Percentiles rank a stretch among this genome's conserved stretches.
phyloP scores from a whole-genome alignment of 257 asterid genomes.

The Coffea canephora region DNA sequence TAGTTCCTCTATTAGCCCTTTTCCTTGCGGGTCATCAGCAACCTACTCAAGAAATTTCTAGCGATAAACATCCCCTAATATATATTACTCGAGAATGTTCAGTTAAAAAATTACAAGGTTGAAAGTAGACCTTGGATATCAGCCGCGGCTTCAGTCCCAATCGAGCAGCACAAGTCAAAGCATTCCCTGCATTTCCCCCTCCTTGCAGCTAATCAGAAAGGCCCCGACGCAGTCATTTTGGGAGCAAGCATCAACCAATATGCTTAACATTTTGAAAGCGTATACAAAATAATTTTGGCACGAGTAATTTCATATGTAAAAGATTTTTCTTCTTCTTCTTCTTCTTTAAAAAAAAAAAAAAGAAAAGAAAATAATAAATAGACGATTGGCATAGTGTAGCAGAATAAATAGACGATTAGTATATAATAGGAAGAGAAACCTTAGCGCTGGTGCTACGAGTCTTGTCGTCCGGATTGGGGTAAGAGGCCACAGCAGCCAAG shows the following conservation, averaged over 20 bases:
- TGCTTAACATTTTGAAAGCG: too few relatives aligned
- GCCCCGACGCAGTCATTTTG: not conserved
- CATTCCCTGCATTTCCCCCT: slow-evolving; percentile 96
- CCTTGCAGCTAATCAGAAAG: slow-evolving; percentile 57
- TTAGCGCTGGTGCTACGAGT: slow-evolving; percentile 71
- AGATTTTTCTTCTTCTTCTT: too few relatives aligned
- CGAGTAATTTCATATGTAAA: not conserved
- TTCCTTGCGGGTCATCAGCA: slow-evolving; percentile 92
- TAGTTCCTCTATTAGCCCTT: slow-evolving; percentile 76
- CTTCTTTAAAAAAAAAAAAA: not conserved
- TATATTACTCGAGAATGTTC: not conserved
- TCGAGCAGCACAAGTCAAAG: slow-evolving; percentile 87
- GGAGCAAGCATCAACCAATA: not conserved
- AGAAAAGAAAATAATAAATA: too few relatives aligned
- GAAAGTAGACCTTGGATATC: slow-evolving; percentile 67
- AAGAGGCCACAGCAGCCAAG: slow-evolving; percentile 84
- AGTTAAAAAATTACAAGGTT: not conserved
- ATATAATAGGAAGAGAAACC: slow-evolving; percentile 35
- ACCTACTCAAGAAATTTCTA: slow-evolving; percentile 44
- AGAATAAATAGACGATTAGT: not conserved
- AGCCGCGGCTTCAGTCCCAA: slow-evolving; percentile 75
- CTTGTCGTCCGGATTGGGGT: slow-evolving; percentile 91
- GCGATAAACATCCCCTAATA: not conserved
- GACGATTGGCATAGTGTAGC: not conserved
- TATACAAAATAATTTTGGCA: not conserved